Base-by-base conservation (phyloP, 768 basidiomycete genomes). In the Polyporus arcularius region DNA sequence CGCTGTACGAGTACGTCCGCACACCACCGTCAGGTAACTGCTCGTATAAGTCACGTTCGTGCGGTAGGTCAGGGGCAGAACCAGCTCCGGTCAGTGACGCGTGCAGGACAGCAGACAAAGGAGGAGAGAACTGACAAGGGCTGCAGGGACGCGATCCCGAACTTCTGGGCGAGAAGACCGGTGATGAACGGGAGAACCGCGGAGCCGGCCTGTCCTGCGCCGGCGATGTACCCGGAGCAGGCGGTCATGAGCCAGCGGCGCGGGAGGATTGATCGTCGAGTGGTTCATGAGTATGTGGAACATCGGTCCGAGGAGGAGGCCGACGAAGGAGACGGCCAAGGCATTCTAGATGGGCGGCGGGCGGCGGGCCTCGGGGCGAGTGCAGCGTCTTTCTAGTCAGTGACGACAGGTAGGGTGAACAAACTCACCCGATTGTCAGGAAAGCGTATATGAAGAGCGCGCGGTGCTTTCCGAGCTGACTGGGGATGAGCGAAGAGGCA, bases 161-260 rank as follows among this genome's bases (percentile, higher is more conserved):
- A 81, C 60, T 78, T 84, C 28, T 79, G 78, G 6, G 90, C 82
- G 28, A 92, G 80, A 2, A 85, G 80, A 26, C 90, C 89, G 0
- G 87, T 87, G 61, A 90, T 79, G 65, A 92, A 90, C 0, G 91
- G 90, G 4, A 92, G 67, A 7, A 88, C 62, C 0, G 90, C 90
- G 43, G 85, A 85, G 16, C 90, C 90, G 3, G 88, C 84, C 68
- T 88, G 86, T 0, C 90, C 89, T 42, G 72, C 61, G 15, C 75
- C 74, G 3, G 72, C 70, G 45, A 77, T 76, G 72, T 73, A 74
- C 16, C 75, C 80, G 43, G 80, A 77, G n/a, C 75, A 71, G 43
- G 83, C 84, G 0, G 80, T 80, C 26, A 92, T 78, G 9, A 94
- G 77, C 80, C 86, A 87, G 8, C 79, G 79, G 6, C 92, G 93